These are phyloP conservation scores for Ajuga reptans DNA, from an alignment of 305 asterid species.

Conservation along the genomic window DNA sequence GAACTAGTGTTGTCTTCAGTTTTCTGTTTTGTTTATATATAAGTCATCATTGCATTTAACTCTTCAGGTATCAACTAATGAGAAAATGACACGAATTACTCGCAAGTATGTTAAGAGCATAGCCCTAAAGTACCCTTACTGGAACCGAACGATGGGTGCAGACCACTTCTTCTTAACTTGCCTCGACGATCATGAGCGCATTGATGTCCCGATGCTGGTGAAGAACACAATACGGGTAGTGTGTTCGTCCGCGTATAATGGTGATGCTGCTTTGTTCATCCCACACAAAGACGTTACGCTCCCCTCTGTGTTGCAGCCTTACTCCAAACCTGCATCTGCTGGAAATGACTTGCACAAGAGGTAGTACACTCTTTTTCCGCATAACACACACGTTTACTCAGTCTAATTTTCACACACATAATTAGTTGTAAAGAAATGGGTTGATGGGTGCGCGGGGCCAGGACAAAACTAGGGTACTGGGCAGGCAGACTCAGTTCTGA, in stretches of 20 bases:
- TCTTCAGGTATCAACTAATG: constrained; percentile 9
- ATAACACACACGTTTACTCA: too few species aligned
- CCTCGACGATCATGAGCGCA: not conserved
- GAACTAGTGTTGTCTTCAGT: not conserved
- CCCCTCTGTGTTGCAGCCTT: constrained; percentile 17
- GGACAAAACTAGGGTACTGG: constrained; percentile 28
- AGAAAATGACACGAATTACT: not conserved
- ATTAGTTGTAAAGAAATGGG: too few species aligned
- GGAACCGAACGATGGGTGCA: constrained; percentile 17
- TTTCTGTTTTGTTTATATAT: too few species aligned
- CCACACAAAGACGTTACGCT: constrained; percentile 26
- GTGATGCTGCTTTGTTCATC: not conserved
- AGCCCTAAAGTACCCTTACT: constrained; percentile 14
- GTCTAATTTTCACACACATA: too few species aligned
- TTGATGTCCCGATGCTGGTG: constrained; percentile 1
- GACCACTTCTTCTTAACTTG: constrained; percentile 21
- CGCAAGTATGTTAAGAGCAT: constrained; percentile 9
- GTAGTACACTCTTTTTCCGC: not conserved
- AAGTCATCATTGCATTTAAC: not conserved
- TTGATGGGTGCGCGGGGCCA: not conserved
- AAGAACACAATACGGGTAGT: constrained; percentile 24
- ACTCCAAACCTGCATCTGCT: not conserved
- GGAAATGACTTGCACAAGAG: not conserved
- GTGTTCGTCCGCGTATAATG: constrained; percentile 1
- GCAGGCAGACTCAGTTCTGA: constrained; percentile 13